Base-by-base conservation (phyloP, 345 rosid genomes). In the Boechera stricta region DNA sequence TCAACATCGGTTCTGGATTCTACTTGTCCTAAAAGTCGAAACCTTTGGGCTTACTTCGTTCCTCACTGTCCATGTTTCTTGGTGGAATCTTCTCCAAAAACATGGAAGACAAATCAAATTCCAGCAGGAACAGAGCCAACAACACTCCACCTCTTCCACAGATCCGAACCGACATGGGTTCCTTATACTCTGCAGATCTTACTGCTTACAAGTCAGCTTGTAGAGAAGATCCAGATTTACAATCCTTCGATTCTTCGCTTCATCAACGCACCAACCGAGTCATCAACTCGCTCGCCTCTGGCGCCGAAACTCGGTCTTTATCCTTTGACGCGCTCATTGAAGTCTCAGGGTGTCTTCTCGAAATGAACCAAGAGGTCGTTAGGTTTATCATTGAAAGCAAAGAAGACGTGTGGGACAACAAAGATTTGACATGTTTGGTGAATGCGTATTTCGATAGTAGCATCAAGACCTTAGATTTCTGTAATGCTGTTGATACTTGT, bases 301-400 rank as follows among this genome's bases (percentile, higher is more conserved):
- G 86, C 24, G 81, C 85, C 12, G 95, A 83, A 77, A 75, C 81
- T 51, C 82, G 80, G 2, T 80, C 92, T 21, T 66, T 94, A 10
- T 91, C 98, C 7, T 87, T 88, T 11, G 92, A 89, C 64, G 89
- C 99, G 0, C 92, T 94, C 78, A 80, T 79, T 29, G 97, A 89
- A 81, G 91, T 89, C 63, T 90, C 88, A 0, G 85, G 72, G 1
- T 79, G 87, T 65, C 87, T 94, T 47, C 90, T 92, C n/a, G 98
- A 88, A 9, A 88, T 88, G 94, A 89, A 92, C 79, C 94, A 90
- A 71, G 98, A 88, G 21, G 96, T 84, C 12, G 94, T 82, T 58
- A 81, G 75, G 54, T 83, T 89, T 64, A 92, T 94, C 62, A 80
- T 94, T 2, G 87, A 89, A 41, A 65, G 82, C 89, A 84, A 79